Conservation (phyloP, 2,329 filamentous ascomycete species). For the Clonostachys rosea region DNA sequence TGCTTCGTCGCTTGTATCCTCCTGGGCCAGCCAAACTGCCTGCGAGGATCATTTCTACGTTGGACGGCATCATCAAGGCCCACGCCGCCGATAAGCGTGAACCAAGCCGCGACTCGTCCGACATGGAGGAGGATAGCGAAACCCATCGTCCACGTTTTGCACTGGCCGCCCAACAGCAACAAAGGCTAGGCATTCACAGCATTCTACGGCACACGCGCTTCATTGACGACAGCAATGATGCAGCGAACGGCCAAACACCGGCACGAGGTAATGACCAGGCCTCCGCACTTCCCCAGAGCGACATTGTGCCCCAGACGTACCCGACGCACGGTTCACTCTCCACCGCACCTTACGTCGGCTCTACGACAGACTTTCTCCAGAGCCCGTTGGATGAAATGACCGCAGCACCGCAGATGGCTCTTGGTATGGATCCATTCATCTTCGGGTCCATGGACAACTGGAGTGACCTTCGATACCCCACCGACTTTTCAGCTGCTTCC, state of each 20-base stretch:
- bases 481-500: not conserved
- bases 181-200: slow-evolving; percentile 30
- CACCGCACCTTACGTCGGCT: too few relatives aligned
- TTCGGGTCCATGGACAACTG: not conserved
- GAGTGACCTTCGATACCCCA: not conserved
- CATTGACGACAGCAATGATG: slow-evolving; percentile 28
- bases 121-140: slow-evolving; percentile 11
- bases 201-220: slow-evolving; percentile 31
- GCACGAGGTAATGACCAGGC: too few relatives aligned
- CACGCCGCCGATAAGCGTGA: too few relatives aligned
- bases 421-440: not conserved
- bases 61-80: slow-evolving; percentile 16
- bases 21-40: not conserved
- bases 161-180: slow-evolving; percentile 2
- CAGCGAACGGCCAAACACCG: not conserved
- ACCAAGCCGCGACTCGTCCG: slow-evolving; percentile 8
- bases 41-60: slow-evolving; percentile 15
- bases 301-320: too few relatives aligned
- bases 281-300: too few relatives aligned
- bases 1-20: slow-evolving; percentile 8
- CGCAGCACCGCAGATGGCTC: not conserved
- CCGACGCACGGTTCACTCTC: too few relatives aligned
- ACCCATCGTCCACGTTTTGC: slow-evolving; percentile 5
- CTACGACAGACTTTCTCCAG: too few relatives aligned
- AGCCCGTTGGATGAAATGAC: not conserved